Conservation (phyloP, 1,284 basidiomycete genomes). For the Rhodotorula mucilaginosa region DNA sequence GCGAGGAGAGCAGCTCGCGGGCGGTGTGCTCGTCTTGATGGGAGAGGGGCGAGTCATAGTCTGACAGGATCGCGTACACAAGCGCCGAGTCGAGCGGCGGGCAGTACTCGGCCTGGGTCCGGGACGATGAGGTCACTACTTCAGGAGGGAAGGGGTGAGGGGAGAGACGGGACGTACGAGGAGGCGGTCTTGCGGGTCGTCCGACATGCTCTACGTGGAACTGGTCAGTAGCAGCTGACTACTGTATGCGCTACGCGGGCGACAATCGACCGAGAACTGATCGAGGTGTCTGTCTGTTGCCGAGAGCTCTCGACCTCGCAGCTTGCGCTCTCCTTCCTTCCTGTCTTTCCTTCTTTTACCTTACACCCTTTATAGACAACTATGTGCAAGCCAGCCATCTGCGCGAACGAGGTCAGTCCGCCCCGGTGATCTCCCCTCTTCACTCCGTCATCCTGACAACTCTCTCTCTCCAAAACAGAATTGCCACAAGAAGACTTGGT, state of each 20-base stretch:
- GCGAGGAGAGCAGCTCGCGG: conserved; percentile 16
- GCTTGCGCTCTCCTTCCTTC: not conserved
- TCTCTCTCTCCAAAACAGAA: too few relatives aligned
- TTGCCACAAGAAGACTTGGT: conserved; percentile 19
- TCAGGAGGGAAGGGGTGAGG: too few relatives aligned
- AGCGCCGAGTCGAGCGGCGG: conserved; percentile 35
- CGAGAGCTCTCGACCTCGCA: not conserved
- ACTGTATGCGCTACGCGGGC: not conserved
- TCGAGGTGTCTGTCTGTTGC: too few relatives aligned
- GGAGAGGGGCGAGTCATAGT: conserved; percentile 17
- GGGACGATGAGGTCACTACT: not conserved
- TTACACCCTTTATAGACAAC: not conserved
- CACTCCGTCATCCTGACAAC: not conserved
- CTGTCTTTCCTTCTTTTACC: not conserved
- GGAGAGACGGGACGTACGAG: not conserved
- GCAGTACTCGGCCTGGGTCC: conserved; percentile 23
- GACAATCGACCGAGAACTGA: not conserved
- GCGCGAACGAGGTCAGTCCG: conserved; percentile 9
- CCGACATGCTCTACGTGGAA: not conserved
- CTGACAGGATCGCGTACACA: conserved; percentile 34
- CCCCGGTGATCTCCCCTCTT: not conserved
- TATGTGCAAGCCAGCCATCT: conserved; percentile 23
- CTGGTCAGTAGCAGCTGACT: not conserved
- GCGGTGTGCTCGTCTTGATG: conserved; percentile 13
- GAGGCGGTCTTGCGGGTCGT: not conserved